Base-by-base conservation (phyloP, 1,139 yeast genomes). In the Diutina neorugosa region DNA sequence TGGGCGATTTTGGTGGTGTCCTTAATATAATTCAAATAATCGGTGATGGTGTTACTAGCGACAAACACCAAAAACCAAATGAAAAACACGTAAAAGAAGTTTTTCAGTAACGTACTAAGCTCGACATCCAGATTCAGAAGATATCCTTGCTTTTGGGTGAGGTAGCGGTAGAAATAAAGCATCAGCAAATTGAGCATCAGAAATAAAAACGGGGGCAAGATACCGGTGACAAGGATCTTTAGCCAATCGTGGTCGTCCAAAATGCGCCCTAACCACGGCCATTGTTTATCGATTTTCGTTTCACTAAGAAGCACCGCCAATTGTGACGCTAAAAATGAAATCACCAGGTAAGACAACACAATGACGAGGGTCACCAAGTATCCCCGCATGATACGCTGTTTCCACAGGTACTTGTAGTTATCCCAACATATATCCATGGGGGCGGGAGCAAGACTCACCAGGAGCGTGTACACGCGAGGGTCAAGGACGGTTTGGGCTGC, bases 341-440 rank as follows among this genome's bases (percentile, higher is more conserved):
- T 68, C 50, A 46, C 37, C 50, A 27, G 41, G 23, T 46, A 46
- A 6, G 50, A 46, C 2, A 85, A 60, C 14, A 86, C 82, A 57
- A 86, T 85, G 37, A 82, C 63, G 14, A 83, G 57, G 6, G 91
- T 86, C 23, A 89, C 81, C 2, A 78, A 52, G 57, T 85, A 84
- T 11, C 81, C 78, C 54, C 89, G 70, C 1, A 80, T 55, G 55
- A 84, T 69, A 40, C 88, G 71, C 59, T 83, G 78, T 51, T 66
- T 68, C 49, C 84, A 70, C 12, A 86, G 74, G 62, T 86, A 66
- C 59, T 83, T 78, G 48, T 87, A 67, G 60, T 86, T 86, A 51
- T 81, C 80, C 96, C 96, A 88, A 53, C 85, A 74, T 21, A 88
- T 82, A 64, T 88, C 96, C 57, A 83, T 84, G 2, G 96, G 96